Conservation (phyloP, 768 basidiomycete species). For the Xerocomellus amylosporus region DNA sequence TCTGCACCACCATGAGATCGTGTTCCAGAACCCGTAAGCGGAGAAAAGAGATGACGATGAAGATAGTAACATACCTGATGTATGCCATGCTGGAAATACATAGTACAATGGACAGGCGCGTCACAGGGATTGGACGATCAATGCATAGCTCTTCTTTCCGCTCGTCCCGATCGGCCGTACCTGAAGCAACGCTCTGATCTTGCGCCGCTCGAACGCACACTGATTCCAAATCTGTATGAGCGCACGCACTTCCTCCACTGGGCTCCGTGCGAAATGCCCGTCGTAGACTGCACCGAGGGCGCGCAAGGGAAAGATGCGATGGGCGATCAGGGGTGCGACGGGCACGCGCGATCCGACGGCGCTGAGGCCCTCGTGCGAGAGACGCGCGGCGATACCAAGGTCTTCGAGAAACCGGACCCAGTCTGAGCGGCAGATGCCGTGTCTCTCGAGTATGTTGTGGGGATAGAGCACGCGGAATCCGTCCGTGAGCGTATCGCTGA, state of each 20-base stretch:
- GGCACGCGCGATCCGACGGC: constrained; percentile 27
- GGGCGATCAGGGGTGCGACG: constrained; percentile 7
- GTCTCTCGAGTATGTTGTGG: constrained; percentile 21
- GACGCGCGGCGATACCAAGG: constrained; percentile 27
- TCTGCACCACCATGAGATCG: neutral
- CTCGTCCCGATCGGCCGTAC: neutral
- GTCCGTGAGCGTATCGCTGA: constrained; percentile 19
- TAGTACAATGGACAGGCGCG: neutral
- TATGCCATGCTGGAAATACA: neutral
- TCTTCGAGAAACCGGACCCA: constrained; percentile 33
- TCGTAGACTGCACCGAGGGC: constrained; percentile 21
- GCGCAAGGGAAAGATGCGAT: constrained; percentile 16
- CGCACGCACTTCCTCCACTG: constrained; percentile 23
- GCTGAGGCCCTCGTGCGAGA: constrained; percentile 19
- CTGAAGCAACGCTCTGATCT: constrained; percentile 22
- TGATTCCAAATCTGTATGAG: constrained; percentile 31
- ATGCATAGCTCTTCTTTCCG: constrained; percentile 5
- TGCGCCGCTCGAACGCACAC: constrained; percentile 33
- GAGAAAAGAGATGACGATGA: neutral
- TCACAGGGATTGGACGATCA: constrained; percentile 30
- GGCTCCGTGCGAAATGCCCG: constrained; percentile 15
- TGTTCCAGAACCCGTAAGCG: neutral
- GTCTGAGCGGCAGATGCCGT: constrained; percentile 27
- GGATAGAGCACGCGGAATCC: constrained; percentile 31
- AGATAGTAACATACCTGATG: neutral